A percentile compares a stretch with the other conserved stretches of the same genome.
Evolutionary conservation across 140 eudicot genomes (phyloP).

Genomic region (Senecio squalidus): DNA sequence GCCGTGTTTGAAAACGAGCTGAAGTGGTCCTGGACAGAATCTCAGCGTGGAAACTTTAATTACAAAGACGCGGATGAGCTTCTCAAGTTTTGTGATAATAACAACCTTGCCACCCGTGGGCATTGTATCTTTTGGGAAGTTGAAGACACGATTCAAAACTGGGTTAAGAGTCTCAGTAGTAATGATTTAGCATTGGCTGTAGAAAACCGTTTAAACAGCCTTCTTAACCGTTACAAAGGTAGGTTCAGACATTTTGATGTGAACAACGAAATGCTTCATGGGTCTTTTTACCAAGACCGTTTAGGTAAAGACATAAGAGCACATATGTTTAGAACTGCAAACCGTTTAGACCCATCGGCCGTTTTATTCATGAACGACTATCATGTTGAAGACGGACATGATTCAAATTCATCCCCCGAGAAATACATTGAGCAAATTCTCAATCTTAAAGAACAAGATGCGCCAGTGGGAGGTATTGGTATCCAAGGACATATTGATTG

Average conservation of each 20-base stretch:
- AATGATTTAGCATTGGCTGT: conserved; percentile 52
- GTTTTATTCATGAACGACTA: conserved; percentile 71
- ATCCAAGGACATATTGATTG: conserved; percentile 75
- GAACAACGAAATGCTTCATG: conserved; percentile 93
- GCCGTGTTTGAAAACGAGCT: conserved; percentile 86
- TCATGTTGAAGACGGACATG: conserved; percentile 76
- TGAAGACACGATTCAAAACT: conserved; percentile 54
- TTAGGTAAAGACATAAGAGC: conserved; percentile 58
- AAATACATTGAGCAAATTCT: conserved; percentile 63
- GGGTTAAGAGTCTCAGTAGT: conserved; percentile 46
- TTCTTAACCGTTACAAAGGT: conserved; percentile 74
- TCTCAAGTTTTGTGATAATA: conserved; percentile 44
- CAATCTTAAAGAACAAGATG: conserved; percentile 68
- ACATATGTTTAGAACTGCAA: conserved; percentile 67
- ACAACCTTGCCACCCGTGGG: conserved; percentile 58
- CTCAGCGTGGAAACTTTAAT: conserved; percentile 55
- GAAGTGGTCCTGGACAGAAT: conserved; percentile 89
- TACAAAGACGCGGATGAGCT: conserved; percentile 77
- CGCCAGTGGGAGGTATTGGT: conserved; percentile 80
- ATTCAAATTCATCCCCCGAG: conserved; percentile 63
- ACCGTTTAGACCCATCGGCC: conserved; percentile 62
- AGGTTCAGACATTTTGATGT: conserved; percentile 81
- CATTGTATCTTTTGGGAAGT: conserved; percentile 98
- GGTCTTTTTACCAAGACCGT: conserved; percentile 70
- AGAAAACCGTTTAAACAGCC: conserved; percentile 58